phyloP scores from a whole-genome alignment of 495 filamentous ascomycete genomes.

The Hypoxylon trugodes region DNA sequence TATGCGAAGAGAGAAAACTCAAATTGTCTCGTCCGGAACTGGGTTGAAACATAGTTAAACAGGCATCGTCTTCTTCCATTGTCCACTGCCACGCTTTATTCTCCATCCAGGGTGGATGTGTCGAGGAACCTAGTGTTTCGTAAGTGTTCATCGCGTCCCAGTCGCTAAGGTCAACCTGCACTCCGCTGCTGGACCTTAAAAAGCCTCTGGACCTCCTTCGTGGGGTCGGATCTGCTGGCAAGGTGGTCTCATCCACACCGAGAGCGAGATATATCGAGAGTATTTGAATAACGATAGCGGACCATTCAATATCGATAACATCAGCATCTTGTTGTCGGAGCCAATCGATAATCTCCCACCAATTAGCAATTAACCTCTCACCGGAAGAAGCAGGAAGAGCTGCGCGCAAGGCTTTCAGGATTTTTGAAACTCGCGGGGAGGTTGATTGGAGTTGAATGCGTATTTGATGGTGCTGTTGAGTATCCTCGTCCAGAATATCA shows the following conservation, averaged over 20 bases:
- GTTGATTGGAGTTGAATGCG: constrained; percentile 72
- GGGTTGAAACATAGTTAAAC: constrained; percentile 31
- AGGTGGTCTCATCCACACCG: constrained; percentile 34
- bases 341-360: constrained; percentile 81
- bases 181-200: constrained; percentile 44
- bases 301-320: constrained; percentile 77
- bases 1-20: constrained; percentile 55
- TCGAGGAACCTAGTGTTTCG: constrained; percentile 57
- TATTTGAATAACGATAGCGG: constrained; percentile 74
- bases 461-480: constrained; percentile 66
- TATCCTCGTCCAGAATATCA: constrained; percentile 69
- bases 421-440: constrained; percentile 64
- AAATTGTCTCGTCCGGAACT: constrained; percentile 35
- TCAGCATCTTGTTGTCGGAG: constrained; percentile 59
- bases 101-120: constrained; percentile 71
- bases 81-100: constrained; percentile 79
- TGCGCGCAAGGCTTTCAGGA: constrained; percentile 68
- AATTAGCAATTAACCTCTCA: constrained; percentile 72
- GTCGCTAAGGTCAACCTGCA: constrained; percentile 42
- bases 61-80: constrained; percentile 61
- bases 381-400: constrained; percentile 67
- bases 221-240: constrained; percentile 21
- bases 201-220: constrained; percentile 40
- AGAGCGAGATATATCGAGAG: constrained; percentile 62
- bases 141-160: constrained; percentile 51